Conservation (phyloP, 306 rosid genomes). For the Senna tora region DNA sequence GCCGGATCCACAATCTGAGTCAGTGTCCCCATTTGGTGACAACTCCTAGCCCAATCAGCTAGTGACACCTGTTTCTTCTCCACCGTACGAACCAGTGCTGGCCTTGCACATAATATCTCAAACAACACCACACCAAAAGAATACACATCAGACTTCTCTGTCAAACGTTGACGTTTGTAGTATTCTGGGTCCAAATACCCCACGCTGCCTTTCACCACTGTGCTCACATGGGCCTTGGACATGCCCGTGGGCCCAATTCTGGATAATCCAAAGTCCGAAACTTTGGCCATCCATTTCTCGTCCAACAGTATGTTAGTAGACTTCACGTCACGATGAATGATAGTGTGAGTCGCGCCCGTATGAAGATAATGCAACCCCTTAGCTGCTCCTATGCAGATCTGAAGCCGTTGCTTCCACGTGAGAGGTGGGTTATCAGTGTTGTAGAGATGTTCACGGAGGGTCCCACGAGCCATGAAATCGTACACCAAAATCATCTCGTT, state of each 20-base stretch:
- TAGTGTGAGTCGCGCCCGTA: conserved; percentile 10
- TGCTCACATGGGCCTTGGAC: conserved; percentile 39
- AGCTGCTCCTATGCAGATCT: conserved; percentile 35
- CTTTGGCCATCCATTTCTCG: conserved; percentile 51
- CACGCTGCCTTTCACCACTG: conserved; percentile 37
- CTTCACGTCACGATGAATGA: conserved; percentile 64
- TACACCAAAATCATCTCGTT: conserved; percentile 52
- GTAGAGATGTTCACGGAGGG: conserved; percentile 35
- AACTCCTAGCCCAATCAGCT: conserved; percentile 18
- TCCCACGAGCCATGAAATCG: conserved; percentile 42
- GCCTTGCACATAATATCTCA: conserved; percentile 7
- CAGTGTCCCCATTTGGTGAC: not conserved
- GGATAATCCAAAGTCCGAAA: conserved; percentile 56
- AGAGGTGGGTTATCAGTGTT: not conserved
- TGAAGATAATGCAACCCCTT: conserved; percentile 51
- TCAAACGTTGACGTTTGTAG: conserved; percentile 17
- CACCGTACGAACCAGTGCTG: not conserved
- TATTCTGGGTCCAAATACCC: conserved; percentile 46
- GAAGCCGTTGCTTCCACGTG: conserved; percentile 44
- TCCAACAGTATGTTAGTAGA: conserved; percentile 47
- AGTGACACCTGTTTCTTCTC: conserved; percentile 25
- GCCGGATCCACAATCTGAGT: conserved; percentile 12
- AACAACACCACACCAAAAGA: conserved; percentile 34
- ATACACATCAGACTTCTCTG: conserved; percentile 29
- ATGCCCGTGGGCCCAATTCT: conserved; percentile 23